A percentile compares a stretch with the other conserved stretches of the same genome.
phyloP scores from a whole-genome alignment of 2,329 filamentous ascomycete species.

The Epicoccum sorghinum region DNA sequence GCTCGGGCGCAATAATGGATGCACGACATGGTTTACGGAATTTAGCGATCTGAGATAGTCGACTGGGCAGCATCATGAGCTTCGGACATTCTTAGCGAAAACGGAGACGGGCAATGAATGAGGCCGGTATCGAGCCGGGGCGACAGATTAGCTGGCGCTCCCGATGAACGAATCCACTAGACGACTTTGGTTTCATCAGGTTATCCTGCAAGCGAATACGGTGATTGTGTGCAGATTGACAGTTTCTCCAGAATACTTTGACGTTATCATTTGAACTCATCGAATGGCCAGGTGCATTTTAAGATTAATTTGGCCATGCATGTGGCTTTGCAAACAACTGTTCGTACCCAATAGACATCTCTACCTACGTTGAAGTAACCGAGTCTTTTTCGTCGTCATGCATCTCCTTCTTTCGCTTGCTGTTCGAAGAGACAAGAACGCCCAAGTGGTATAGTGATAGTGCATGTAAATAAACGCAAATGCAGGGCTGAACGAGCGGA shows the following conservation, averaged over 20 bases:
- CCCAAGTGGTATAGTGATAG: slow-evolving; percentile 10
- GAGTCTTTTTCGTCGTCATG: neutral
- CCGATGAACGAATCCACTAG: slow-evolving; percentile 39
- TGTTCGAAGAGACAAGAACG: neutral
- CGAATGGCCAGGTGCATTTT: slow-evolving; percentile 1
- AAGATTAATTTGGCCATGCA: neutral
- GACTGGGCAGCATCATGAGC: slow-evolving; percentile 27
- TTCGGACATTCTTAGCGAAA: slow-evolving; percentile 38
- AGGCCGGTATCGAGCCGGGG: slow-evolving; percentile 25
- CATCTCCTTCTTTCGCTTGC: too few species aligned
- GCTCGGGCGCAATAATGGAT: slow-evolving; percentile 34
- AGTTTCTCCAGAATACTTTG: neutral
- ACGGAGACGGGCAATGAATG: slow-evolving; percentile 28
- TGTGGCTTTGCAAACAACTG: neutral
- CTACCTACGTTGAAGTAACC: neutral
- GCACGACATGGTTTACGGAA: slow-evolving; percentile 36
- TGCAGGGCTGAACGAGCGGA: slow-evolving; percentile 3
- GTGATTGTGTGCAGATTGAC: neutral
- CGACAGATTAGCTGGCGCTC: slow-evolving; percentile 44
- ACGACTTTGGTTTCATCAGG: slow-evolving; percentile 18
- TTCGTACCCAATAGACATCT: slow-evolving; percentile 4
- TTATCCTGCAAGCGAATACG: neutral
- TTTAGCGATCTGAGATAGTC: slow-evolving; percentile 29
- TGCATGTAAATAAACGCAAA: slow-evolving; percentile 2
- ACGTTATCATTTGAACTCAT: neutral